Evolutionary conservation across 148 eudicot species (phyloP).

Genomic region (Tetragonia tetragonoides): DNA sequence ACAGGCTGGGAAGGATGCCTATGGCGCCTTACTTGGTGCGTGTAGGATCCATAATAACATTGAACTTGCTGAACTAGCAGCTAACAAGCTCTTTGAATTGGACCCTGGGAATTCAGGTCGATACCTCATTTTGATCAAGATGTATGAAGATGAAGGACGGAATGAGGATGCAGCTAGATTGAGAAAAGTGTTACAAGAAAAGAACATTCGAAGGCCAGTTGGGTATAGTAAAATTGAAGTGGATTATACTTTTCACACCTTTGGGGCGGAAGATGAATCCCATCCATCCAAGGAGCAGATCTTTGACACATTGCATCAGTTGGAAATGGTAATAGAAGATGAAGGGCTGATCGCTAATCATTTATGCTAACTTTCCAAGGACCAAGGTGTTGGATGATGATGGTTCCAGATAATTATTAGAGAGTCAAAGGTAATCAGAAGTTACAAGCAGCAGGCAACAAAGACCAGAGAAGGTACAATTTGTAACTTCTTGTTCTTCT

Average conservation of each 20-base stretch:
- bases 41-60: conserved; percentile 37
- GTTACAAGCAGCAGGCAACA: no score
- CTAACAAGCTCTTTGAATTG: conserved; percentile 30
- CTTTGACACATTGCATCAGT: conserved; percentile 18
- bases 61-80: conserved; percentile 36
- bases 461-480: no score
- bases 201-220: conserved; percentile 19
- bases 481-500: no score
- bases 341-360: not conserved
- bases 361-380: no score
- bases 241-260: conserved; percentile 18
- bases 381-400: no score
- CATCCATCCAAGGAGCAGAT: conserved; percentile 23
- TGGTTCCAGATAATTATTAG: not conserved
- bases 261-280: conserved; percentile 24
- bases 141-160: conserved; percentile 35
- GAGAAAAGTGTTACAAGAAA: conserved; percentile 22
- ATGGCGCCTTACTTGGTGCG: conserved; percentile 42
- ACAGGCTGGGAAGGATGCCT: conserved; percentile 30
- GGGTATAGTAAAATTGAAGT: conserved; percentile 25
- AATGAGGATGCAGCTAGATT: conserved; percentile 24
- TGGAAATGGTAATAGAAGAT: conserved; percentile 17
- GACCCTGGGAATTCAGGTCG: conserved; percentile 36
- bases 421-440: no score
- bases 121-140: conserved; percentile 29